Evolutionary conservation across 2,329 filamentous ascomycete genomes (phyloP), one percentile per base, ranked within the genome.

Genomic region (Paraphoma sp.): DNA sequence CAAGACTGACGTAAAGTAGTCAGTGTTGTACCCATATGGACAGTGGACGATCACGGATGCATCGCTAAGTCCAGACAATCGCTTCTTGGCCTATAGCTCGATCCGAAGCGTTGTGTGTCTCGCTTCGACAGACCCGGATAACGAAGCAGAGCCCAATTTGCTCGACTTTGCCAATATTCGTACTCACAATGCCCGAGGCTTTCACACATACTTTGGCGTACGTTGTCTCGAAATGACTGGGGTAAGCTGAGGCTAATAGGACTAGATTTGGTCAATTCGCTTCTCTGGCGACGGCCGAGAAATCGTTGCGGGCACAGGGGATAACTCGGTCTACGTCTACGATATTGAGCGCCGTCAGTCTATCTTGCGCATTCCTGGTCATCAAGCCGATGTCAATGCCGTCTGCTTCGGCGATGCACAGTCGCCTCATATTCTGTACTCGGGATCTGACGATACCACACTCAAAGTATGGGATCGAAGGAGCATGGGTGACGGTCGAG

Each of bases 1-100:
- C 28, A 10, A 16, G 45, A 30, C 51, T 67, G 43, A 70, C 29
- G 12, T 16, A 1, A 44, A 89, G 79, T 93, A 94, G 78, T 94
- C 91, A 0, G 91, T 93, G 5, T 80, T 83, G 29, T 97, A 95
- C 75, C 92, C 92, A 0, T 91, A 88, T 63, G 95, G 93, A 2
- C 89, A 92, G 68, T 99, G 95, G 95, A 98, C 94, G 1, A 89
- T 99, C 63, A 98, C 95, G 12, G 95, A 99, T 77, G 93, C 94
- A 1, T 91, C 91, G 0, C 77, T 98, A 43, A 96, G 91, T 58
- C 93, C 93, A 0, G 93, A 98, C 79, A 98, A 97, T 74, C 90
- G 87, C 65, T 95, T 91, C 79, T 82, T 99, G 2, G 95, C 93
- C 8, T 98, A 97, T 74, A 94, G 91, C 43, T 96, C 92, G 6